These are phyloP conservation scores for Dioscorea alata DNA, from an alignment of 106 monocot species.

Conservation along the genomic window DNA sequence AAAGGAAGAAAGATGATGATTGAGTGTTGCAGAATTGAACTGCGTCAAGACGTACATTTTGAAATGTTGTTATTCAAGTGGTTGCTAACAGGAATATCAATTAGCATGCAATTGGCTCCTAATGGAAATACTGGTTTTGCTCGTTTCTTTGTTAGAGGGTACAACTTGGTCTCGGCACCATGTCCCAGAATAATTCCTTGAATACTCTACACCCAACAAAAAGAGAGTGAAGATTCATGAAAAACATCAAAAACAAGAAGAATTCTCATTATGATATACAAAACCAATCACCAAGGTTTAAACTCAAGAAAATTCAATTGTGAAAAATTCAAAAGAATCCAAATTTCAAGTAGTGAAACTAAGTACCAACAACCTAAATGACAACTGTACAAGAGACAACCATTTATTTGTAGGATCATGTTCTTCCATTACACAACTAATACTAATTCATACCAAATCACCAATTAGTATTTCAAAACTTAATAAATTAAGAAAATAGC, in stretches of 20 bases:
- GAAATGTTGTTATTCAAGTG: slow-evolving; percentile 93
- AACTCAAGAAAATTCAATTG: background rate
- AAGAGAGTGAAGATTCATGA: background rate
- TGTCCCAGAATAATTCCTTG: slow-evolving; percentile 93
- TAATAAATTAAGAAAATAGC: too few relatives aligned
- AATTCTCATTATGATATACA: background rate
- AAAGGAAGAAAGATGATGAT: slow-evolving; percentile 97
- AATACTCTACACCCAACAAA: slow-evolving; percentile 59
- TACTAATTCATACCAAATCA: too few relatives aligned
- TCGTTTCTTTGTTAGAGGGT: slow-evolving; percentile 94
- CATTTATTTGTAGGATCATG: too few relatives aligned
- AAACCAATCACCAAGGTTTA: background rate
- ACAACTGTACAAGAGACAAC: too few relatives aligned
- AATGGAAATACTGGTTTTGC: slow-evolving; percentile 95
- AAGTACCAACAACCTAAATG: too few relatives aligned
- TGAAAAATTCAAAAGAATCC: too few relatives aligned
- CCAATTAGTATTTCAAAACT: too few relatives aligned
- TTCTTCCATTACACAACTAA: too few relatives aligned
- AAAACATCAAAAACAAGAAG: background rate
- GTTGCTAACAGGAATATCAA: slow-evolving; percentile 98
- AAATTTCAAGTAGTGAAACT: too few relatives aligned
- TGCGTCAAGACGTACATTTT: slow-evolving; percentile 95
- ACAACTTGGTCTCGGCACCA: slow-evolving; percentile 88
- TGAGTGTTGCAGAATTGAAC: slow-evolving; percentile 97
- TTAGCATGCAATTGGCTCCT: slow-evolving; percentile 90